Percentiles rank a stretch among this genome's conserved stretches.
phyloP scores from a whole-genome alignment of 2,329 filamentous ascomycete genomes.

The Aureobasidium melanogenum region DNA sequence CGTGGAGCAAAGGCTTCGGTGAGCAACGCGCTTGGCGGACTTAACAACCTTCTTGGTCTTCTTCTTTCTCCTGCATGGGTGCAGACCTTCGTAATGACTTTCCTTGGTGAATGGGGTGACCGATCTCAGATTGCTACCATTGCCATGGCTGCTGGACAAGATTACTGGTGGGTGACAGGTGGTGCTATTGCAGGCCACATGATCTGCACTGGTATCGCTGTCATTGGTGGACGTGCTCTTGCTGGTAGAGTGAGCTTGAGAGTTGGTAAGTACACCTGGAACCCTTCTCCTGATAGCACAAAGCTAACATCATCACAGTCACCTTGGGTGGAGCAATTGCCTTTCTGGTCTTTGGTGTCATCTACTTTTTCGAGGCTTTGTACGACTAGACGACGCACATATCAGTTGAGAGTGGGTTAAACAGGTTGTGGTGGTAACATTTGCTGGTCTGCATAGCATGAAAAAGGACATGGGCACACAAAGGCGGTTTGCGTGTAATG shows the following conservation, averaged over 20 bases:
- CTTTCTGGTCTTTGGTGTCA: slow-evolving; percentile 83
- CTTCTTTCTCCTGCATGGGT: slow-evolving; percentile 95
- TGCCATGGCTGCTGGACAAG: slow-evolving; percentile 95
- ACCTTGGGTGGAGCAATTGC: slow-evolving; percentile 85
- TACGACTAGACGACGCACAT: slow-evolving; percentile 15
- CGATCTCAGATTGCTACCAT: slow-evolving; percentile 97
- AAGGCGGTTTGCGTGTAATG: not conserved
- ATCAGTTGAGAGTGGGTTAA: not conserved
- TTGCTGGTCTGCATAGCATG: slow-evolving; percentile 8
- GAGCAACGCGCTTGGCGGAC: slow-evolving; percentile 49
- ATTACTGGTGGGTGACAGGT: slow-evolving; percentile 97
- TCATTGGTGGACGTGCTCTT: slow-evolving; percentile 84
- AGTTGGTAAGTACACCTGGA: slow-evolving; percentile 62
- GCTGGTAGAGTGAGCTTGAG: slow-evolving; percentile 90
- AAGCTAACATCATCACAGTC: slow-evolving; percentile 48
- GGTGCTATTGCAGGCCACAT: slow-evolving; percentile 81
- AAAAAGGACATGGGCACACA: slow-evolving; percentile 1
- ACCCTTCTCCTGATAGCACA: not conserved
- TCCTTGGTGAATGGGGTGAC: slow-evolving; percentile 96
- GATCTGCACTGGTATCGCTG: slow-evolving; percentile 82
- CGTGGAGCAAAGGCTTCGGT: slow-evolving; percentile 31
- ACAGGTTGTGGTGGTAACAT: not conserved
- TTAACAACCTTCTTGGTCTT: slow-evolving; percentile 79
- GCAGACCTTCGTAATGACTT: slow-evolving; percentile 98
- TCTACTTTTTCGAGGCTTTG: slow-evolving; percentile 67